Evolutionary conservation across 352 stramenopile genomes (phyloP).

Genomic region (Phytophthora pini): DNA sequence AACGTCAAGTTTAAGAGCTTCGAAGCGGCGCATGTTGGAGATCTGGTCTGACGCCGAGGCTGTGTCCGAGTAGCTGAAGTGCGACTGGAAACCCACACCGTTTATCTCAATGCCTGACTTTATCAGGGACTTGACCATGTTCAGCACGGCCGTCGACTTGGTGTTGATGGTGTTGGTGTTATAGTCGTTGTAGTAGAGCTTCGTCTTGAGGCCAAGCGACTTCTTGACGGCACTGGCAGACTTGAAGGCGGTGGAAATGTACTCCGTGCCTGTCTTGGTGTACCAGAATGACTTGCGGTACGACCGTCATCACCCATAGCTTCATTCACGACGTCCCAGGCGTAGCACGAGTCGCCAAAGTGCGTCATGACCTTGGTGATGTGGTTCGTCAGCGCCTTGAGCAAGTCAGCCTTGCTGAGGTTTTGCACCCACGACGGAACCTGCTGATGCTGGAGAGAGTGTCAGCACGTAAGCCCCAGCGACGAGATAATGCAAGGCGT

Average conservation of each 20-base stretch:
- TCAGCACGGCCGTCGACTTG: slow-evolving; percentile 26
- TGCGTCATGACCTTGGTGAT: slow-evolving; percentile 32
- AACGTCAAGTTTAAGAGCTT: slow-evolving; percentile 20
- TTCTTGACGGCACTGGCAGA: slow-evolving; percentile 24
- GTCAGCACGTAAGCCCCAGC: background rate
- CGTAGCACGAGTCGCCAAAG: slow-evolving; percentile 30
- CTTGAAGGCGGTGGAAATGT: slow-evolving; percentile 29
- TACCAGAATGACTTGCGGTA: slow-evolving; percentile 38
- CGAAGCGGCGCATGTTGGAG: slow-evolving; percentile 29
- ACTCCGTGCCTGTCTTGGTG: slow-evolving; percentile 28
- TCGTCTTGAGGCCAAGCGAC: slow-evolving; percentile 16
- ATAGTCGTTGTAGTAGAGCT: slow-evolving; percentile 27
- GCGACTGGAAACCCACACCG: slow-evolving; percentile 28
- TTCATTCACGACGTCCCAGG: slow-evolving; percentile 25
- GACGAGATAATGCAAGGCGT: background rate
- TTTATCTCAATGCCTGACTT: slow-evolving; percentile 15
- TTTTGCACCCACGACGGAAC: slow-evolving; percentile 27
- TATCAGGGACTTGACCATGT: slow-evolving; percentile 13
- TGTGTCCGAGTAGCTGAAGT: slow-evolving; percentile 14
- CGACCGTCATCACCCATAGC: slow-evolving; percentile 27
- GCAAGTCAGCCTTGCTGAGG: slow-evolving; percentile 25
- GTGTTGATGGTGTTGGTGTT: slow-evolving; percentile 23
- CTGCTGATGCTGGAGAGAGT: slow-evolving; percentile 21
- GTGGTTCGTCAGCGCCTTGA: slow-evolving; percentile 28
- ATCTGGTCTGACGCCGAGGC: slow-evolving; percentile 15